Base-by-base conservation (phyloP, 148 eudicot genomes). In the Arbutus unedo region DNA sequence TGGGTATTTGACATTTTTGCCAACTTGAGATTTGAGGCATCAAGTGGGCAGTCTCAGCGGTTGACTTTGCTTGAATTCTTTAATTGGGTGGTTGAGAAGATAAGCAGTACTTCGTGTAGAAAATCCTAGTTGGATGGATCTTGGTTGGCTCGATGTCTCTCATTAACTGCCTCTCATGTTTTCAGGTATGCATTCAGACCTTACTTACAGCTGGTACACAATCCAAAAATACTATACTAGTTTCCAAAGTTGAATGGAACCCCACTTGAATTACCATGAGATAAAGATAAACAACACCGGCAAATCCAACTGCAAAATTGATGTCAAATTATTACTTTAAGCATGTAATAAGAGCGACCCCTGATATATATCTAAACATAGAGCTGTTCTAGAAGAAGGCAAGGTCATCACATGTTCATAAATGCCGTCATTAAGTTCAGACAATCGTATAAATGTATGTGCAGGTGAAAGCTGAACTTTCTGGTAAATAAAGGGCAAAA, bases 91-190 rank as follows among this genome's bases (percentile, higher is more conserved):
- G 85, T 78, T 78, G 74, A 79, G 76, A 59, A 59, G 56, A 81
- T 13, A 81, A 55, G 3, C n/a, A 11, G 1, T 51, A 50, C 15
- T 49, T 56, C 16, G 21, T 47, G 23, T 10, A 43, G 25, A 18
- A 68, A 72, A 66, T 9, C 56, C 79, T 79, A 81, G n/a, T n/a
- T n/a, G n/a, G 81, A 79, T 82, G 82, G 83, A 87, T 78, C 85
- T 83, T 74, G 81, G 84, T 55, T 83, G 83, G 83, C 81, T 81
- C 70, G 38, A 18, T 60, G 55, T 41, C 54, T 75, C 25, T 41
- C 43, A 57, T 82, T 21, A 68, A 56, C 55, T 74, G 79, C 31
- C 49, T 43, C 47, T 15, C 23, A 6, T 55, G 80, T 57, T 3
- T 54, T 74, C 38, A 74, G 38, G 16, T 75, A 4, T 66, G 19